Percentiles rank a stretch among this genome's conserved stretches.
These are phyloP conservation scores for Drechslerella coelobrocha DNA, from an alignment of 2,329 filamentous ascomycete genomes.

Conservation along the genomic window DNA sequence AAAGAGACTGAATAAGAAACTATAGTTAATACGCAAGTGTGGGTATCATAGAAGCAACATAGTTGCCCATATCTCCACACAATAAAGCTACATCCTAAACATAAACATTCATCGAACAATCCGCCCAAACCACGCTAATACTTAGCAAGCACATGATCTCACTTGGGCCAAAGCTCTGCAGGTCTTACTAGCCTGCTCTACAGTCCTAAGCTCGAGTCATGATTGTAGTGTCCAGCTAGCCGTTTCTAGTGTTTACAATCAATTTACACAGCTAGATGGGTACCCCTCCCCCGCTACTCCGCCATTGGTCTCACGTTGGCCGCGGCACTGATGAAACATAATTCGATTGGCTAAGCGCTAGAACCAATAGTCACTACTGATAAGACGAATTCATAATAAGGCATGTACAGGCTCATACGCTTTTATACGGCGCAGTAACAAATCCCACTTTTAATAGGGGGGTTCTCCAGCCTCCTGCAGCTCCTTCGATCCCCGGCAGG, in stretches of 20 bases:
- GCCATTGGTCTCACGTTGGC: background rate
- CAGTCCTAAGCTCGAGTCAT: background rate
- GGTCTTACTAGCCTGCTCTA: background rate
- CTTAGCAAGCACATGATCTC: background rate
- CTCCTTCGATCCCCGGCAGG: background rate
- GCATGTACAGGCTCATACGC: background rate
- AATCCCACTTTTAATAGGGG: background rate
- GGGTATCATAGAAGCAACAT: too few relatives aligned
- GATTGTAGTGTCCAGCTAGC: background rate
- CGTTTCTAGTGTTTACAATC: background rate
- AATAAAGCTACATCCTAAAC: too few relatives aligned
- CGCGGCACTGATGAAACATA: background rate
- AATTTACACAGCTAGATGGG: background rate
- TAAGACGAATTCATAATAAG: background rate
- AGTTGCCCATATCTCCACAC: too few relatives aligned
- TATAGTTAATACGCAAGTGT: too few relatives aligned
- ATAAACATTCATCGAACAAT: too few relatives aligned
- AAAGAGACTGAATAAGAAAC: too few relatives aligned
- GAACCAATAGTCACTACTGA: background rate
- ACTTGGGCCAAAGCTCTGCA: background rate
- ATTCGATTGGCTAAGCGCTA: conserved; percentile 3
- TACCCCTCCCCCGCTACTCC: background rate
- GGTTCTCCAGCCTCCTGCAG: background rate
- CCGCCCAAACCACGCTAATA: too few relatives aligned
- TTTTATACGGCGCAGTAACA: background rate